Percentiles rank a stretch among this genome's conserved stretches.
Evolutionary conservation across 2,329 filamentous ascomycete genomes (phyloP).

Genomic region (Bisporella sp.): DNA sequence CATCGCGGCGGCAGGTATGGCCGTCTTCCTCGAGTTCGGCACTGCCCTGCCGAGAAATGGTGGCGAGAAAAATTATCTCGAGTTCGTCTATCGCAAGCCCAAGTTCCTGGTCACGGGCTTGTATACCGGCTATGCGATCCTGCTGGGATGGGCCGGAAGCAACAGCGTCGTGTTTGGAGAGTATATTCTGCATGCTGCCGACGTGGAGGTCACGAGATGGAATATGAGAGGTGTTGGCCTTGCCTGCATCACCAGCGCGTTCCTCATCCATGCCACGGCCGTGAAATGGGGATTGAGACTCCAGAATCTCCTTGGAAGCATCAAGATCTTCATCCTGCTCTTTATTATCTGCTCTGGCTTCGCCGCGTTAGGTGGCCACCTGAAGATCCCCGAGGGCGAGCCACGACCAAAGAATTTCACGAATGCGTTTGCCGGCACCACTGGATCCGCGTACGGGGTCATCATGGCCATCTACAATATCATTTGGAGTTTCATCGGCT

Average conservation of each 20-base stretch:
- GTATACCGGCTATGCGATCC: constrained; percentile 54
- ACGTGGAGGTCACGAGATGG: constrained; percentile 56
- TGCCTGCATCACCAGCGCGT: constrained; percentile 58
- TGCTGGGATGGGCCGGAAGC: constrained; percentile 58
- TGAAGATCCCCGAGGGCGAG: constrained; percentile 35
- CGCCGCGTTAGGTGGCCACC: constrained; percentile 51
- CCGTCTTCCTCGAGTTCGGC: constrained; percentile 61
- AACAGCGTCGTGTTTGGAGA: constrained; percentile 66
- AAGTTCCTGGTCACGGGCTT: constrained; percentile 54
- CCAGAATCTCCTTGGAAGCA: constrained; percentile 57
- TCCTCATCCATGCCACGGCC: constrained; percentile 56
- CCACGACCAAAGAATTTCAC: constrained; percentile 56
- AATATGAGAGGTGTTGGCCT: constrained; percentile 61
- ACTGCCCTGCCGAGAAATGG: constrained; percentile 58
- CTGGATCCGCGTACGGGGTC: constrained; percentile 54
- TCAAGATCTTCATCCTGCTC: constrained; percentile 60
- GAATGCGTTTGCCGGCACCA: constrained; percentile 59
- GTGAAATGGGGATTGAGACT: constrained; percentile 61
- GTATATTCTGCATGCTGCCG: constrained; percentile 60
- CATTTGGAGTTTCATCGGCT: constrained; percentile 64
- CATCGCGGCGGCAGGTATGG: constrained; percentile 54
- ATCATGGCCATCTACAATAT: constrained; percentile 68
- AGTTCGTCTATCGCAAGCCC: constrained; percentile 54
- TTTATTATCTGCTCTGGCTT: constrained; percentile 59
- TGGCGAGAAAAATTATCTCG: constrained; percentile 62